phyloP scores from a whole-genome alignment of 345 rosid species.

The Erucastrum elatum region DNA sequence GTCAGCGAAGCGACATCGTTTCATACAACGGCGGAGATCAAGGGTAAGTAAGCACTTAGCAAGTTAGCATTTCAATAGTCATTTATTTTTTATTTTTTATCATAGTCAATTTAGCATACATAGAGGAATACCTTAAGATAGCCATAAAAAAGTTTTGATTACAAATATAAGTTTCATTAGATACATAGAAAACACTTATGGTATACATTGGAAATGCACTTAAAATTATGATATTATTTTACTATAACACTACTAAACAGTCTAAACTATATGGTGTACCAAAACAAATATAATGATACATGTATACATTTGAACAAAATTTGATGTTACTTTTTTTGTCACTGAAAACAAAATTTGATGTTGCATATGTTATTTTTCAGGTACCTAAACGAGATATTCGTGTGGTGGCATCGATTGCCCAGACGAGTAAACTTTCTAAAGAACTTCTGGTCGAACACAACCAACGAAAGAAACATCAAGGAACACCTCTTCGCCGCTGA shows the following conservation, averaged over 20 bases:
- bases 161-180: too few species aligned
- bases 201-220: too few species aligned
- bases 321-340: too few species aligned
- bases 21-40: conserved; percentile 98
- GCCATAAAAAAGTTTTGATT: too few species aligned
- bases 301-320: background rate
- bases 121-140: too few species aligned
- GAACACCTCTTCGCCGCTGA: conserved; percentile 71
- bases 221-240: too few species aligned
- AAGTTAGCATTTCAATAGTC: background rate
- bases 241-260: too few species aligned
- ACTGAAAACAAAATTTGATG: background rate
- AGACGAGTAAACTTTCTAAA: conserved; percentile 76
- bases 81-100: too few species aligned
- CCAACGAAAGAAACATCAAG: conserved; percentile 61
- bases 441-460: conserved; percentile 88
- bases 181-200: too few species aligned
- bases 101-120: too few species aligned
- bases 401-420: conserved; percentile 94
- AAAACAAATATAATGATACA: background rate
- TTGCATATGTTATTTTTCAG: background rate
- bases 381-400: conserved; percentile 76
- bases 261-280: too few species aligned
- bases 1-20: conserved; percentile 61
- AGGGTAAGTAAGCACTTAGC: conserved; percentile 41